Conservation (phyloP, 1,139 yeast species). For the Candida sojae region DNA sequence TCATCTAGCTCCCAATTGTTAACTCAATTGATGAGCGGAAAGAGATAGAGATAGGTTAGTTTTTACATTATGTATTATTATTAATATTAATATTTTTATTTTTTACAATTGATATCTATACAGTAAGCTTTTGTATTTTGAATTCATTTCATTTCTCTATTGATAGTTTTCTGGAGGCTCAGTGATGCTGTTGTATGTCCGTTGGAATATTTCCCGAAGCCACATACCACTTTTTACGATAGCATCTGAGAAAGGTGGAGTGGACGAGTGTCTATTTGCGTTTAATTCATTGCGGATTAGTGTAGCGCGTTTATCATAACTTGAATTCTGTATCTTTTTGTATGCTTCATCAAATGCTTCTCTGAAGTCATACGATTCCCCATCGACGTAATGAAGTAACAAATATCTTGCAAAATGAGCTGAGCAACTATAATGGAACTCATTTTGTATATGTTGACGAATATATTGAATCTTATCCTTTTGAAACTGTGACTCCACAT, state of each 20-base stretch:
- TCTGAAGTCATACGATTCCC: slow-evolving; percentile 13
- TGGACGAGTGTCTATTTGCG: not conserved
- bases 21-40: slow-evolving; percentile 71
- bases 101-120: not conserved
- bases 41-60: slow-evolving; percentile 30
- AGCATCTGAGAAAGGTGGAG: slow-evolving; percentile 2
- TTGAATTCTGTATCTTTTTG: slow-evolving; percentile 5
- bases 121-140: not conserved
- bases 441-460: slow-evolving; percentile 8
- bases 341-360: slow-evolving; percentile 18
- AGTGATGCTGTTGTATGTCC: slow-evolving; percentile 16
- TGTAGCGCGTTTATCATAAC: slow-evolving; percentile 10
- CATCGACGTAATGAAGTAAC: slow-evolving; percentile 18
- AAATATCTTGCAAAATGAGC: slow-evolving; percentile 17
- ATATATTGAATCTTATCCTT: slow-evolving; percentile 9
- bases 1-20: slow-evolving; percentile 64
- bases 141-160: not conserved
- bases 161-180: slow-evolving; percentile 19
- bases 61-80: not conserved
- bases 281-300: slow-evolving; percentile 10
- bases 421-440: slow-evolving; percentile 11
- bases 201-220: slow-evolving; percentile 19
- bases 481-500: not conserved
- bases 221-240: slow-evolving; percentile 19
- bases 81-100: not conserved